These are phyloP conservation scores for Diplodia seriata DNA, from an alignment of 2,329 filamentous ascomycete species.

Conservation along the genomic window DNA sequence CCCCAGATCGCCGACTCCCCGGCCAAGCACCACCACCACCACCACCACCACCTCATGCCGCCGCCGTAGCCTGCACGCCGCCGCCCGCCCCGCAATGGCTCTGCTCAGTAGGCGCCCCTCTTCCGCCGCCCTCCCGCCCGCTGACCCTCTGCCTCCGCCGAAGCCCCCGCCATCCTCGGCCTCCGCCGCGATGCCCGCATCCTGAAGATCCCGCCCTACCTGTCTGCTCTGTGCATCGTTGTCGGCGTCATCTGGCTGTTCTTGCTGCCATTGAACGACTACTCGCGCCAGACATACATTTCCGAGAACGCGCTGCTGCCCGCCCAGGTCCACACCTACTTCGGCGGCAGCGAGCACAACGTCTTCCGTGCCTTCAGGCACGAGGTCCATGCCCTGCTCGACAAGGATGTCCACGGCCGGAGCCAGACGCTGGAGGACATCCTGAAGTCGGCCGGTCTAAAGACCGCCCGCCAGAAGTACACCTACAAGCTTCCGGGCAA, in stretches of 20 bases:
- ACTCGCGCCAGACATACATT: conserved; percentile 92
- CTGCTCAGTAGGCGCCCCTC: conserved; percentile 43
- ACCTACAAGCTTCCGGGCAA: conserved; percentile 80
- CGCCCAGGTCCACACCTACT: conserved; percentile 97
- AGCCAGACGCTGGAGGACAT: conserved; percentile 78
- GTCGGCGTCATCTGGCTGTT: conserved; percentile 90
- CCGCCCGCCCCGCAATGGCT: conserved; percentile 41
- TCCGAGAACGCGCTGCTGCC: conserved; percentile 96
- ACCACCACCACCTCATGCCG: conserved; percentile 7
- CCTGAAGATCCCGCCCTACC: conserved; percentile 82
- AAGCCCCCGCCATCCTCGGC: conserved; percentile 64
- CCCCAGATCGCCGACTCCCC: conserved; percentile 23
- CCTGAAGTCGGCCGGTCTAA: conserved; percentile 79
- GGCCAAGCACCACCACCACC: conserved; percentile 21
- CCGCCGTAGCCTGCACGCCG: not conserved
- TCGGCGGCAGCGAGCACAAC: conserved; percentile 93
- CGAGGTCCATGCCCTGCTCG: conserved; percentile 72
- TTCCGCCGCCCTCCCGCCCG: conserved; percentile 29
- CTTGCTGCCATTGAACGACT: conserved; percentile 85
- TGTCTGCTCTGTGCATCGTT: conserved; percentile 83
- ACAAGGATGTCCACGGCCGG: conserved; percentile 48
- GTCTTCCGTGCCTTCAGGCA: conserved; percentile 88
- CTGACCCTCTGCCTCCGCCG: conserved; percentile 35
- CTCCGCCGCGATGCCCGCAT: conserved; percentile 82
- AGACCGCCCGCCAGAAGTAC: conserved; percentile 87